A percentile compares a stretch with the other conserved stretches of the same genome.
Evolutionary conservation across 495 filamentous ascomycete species (phyloP).

Genomic region (Penicillium roqueforti): DNA sequence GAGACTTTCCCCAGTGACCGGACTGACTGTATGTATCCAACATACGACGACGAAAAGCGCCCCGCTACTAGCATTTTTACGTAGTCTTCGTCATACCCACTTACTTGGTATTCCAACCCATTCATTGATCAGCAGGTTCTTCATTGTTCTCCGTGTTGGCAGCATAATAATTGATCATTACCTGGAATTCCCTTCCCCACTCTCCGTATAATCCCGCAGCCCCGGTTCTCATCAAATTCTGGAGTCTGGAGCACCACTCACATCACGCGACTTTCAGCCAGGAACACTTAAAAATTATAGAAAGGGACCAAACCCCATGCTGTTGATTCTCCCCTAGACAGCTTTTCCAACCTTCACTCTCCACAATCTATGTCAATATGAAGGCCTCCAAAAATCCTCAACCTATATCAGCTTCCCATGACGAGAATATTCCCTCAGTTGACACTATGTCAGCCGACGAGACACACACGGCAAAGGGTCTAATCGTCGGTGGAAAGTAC

Average conservation of each 20-base stretch:
- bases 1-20: neutral
- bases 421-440: slow-evolving; percentile 20
- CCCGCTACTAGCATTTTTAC: neutral
- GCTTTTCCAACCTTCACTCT: neutral
- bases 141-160: neutral
- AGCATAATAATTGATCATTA: neutral
- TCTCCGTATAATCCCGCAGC: slow-evolving; percentile 9
- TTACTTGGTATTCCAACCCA: neutral
- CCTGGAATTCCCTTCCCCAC: neutral
- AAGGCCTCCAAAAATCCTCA: slow-evolving; percentile 20
- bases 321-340: neutral
- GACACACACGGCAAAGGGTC: slow-evolving; percentile 18
- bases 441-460: slow-evolving; percentile 3
- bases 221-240: slow-evolving; percentile 1
- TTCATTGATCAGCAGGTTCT: neutral
- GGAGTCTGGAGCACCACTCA: slow-evolving; percentile 7
- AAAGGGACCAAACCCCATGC: neutral
- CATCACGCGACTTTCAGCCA: neutral
- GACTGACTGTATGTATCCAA: neutral
- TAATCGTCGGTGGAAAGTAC: slow-evolving; percentile 37
- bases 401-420: slow-evolving; percentile 26
- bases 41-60: neutral
- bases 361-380: slow-evolving; percentile 9
- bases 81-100: neutral
- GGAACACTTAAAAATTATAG: neutral